Percentiles rank a stretch among this genome's conserved stretches.
These are phyloP conservation scores for Plantago coronopus DNA, from an alignment of 305 asterid species.

Conservation along the genomic window DNA sequence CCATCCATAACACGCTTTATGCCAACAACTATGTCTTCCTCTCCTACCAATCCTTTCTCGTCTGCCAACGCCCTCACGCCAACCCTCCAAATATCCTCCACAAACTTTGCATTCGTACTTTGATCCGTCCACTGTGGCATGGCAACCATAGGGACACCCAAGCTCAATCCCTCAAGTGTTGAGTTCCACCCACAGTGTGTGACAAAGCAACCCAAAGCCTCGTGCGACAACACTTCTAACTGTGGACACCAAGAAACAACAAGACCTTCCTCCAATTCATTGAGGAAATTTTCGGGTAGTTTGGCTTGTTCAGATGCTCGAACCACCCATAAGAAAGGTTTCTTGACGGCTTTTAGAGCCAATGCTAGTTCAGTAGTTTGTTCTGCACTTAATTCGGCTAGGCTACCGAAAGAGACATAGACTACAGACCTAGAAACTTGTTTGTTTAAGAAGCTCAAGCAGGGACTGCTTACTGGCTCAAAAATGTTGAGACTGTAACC, in stretches of 20 bases:
- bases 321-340: conserved; percentile 44
- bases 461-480: conserved; percentile 25
- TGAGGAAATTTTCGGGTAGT: conserved; percentile 29
- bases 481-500: conserved; percentile 36
- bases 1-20: conserved; percentile 32
- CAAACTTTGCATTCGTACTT: conserved; percentile 35
- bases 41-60: conserved; percentile 22
- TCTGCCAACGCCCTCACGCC: conserved; percentile 30
- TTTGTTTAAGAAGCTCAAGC: conserved; percentile 32
- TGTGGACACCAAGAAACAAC: conserved; percentile 47
- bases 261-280: conserved; percentile 28
- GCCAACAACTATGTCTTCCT: conserved; percentile 27
- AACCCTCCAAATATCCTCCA: conserved; percentile 41
- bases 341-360: conserved; percentile 27
- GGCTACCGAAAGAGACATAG: conserved; percentile 43
- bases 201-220: conserved; percentile 30
- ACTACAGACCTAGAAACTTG: conserved; percentile 26
- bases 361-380: conserved; percentile 39
- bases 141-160: conserved; percentile 45
- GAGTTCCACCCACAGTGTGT: conserved; percentile 58
- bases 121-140: conserved; percentile 49
- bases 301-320: conserved; percentile 34
- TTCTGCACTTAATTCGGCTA: conserved; percentile 26
- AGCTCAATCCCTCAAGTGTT: conserved; percentile 38
- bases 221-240: conserved; percentile 32